phyloP scores from a whole-genome alignment of 192 early-diverging fungal species.

The Linnemannia exigua region DNA sequence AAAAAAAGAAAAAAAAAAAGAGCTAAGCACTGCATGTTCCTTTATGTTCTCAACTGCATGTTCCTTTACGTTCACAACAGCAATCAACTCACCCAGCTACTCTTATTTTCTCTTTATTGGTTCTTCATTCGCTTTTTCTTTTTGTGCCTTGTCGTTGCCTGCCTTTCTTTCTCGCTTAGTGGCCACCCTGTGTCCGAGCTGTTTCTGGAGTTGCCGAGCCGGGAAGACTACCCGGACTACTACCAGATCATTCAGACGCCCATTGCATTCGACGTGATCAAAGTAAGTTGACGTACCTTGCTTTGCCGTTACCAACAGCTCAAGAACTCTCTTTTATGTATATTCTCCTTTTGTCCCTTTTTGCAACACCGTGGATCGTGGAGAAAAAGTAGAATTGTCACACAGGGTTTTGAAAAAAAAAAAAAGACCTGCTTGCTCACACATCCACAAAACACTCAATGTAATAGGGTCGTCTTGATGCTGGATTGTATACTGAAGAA shows the following conservation, averaged over 20 bases:
- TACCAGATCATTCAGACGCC: constrained; percentile 64
- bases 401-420: no score
- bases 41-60: background rate
- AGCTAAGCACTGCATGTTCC: background rate
- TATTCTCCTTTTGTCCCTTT: constrained; percentile 42
- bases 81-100: background rate
- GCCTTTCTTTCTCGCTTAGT: constrained; percentile 7
- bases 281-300: constrained; percentile 27
- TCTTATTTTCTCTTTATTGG: background rate
- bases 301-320: background rate
- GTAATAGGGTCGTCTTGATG: constrained; percentile 14
- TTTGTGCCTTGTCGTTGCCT: background rate
- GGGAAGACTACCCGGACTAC: constrained; percentile 62
- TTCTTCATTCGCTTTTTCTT: no score
- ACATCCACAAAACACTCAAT: background rate
- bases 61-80: background rate
- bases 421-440: constrained; percentile 4
- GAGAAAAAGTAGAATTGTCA: background rate
- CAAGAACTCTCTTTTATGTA: background rate
- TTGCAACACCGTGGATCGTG: constrained; percentile 4
- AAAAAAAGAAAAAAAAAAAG: background rate
- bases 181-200: constrained; percentile 49
- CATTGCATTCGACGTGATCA: constrained; percentile 63
- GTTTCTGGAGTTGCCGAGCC: constrained; percentile 59
- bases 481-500: constrained; percentile 24